Evolutionary conservation across 345 rosid species (phyloP).

Genomic region (Eucalyptus curtisii): DNA sequence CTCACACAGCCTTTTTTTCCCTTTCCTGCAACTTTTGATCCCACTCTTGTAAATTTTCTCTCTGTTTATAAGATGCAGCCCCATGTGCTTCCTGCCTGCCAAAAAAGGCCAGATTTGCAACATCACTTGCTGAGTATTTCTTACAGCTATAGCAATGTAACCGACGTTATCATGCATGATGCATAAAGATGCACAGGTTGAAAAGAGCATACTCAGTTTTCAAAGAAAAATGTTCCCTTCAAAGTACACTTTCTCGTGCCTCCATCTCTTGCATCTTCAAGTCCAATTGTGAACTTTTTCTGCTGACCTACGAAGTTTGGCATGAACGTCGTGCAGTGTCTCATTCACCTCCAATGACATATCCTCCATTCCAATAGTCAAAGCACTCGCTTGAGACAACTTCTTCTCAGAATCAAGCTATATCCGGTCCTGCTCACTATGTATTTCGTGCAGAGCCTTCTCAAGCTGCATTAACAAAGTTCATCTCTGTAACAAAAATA

Average conservation of each 20-base stretch:
- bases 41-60: too few species aligned
- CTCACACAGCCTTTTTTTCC: slow-evolving; percentile 38
- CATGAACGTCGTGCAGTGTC: slow-evolving; percentile 31
- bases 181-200: too few species aligned
- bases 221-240: too few species aligned
- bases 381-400: slow-evolving; percentile 46
- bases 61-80: not conserved
- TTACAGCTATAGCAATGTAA: not conserved
- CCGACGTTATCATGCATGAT: too few species aligned
- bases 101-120: not conserved
- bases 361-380: slow-evolving; percentile 43
- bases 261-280: too few species aligned
- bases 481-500: too few species aligned
- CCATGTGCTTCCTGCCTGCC: slow-evolving; percentile 62
- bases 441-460: too few species aligned
- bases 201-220: too few species aligned
- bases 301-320: slow-evolving; percentile 46
- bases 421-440: slow-evolving; percentile 29
- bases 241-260: too few species aligned
- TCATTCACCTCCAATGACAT: slow-evolving; percentile 44
- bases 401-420: slow-evolving; percentile 45
- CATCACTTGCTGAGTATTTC: slow-evolving; percentile 3
- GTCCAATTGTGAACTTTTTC: too few species aligned
- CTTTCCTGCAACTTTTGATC: slow-evolving; percentile 21
- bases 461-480: too few species aligned